Conservation (phyloP, 371 early-diverging fungal species). For the Lichtheimia ramosa region DNA sequence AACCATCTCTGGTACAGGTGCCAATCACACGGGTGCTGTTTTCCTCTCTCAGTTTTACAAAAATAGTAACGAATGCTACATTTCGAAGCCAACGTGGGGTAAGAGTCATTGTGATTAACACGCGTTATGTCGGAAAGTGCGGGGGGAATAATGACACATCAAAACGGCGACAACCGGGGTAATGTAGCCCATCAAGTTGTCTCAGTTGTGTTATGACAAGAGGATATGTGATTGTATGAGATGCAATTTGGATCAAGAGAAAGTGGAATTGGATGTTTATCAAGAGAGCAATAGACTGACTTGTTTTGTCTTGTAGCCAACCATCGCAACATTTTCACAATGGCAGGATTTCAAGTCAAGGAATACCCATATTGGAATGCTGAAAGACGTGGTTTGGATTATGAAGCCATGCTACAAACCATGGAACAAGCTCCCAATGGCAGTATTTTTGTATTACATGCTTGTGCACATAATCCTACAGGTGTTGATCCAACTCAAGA, state of each 20-base stretch:
- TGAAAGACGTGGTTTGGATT: conserved; percentile 71
- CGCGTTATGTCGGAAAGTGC: neutral
- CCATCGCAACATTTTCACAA: conserved; percentile 84
- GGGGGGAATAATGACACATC: too few relatives aligned
- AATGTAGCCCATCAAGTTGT: too few relatives aligned
- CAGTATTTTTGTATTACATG: conserved; percentile 61
- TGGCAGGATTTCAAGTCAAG: conserved; percentile 77
- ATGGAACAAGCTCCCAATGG: conserved; percentile 76
- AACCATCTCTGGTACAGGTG: conserved; percentile 95
- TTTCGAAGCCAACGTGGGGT: conserved; percentile 95
- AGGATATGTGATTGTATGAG: too few relatives aligned
- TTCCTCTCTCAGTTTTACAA: conserved; percentile 76
- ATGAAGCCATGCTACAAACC: conserved; percentile 70
- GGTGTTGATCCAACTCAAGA: conserved; percentile 92
- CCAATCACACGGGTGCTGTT: conserved; percentile 83
- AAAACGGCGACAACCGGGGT: too few relatives aligned
- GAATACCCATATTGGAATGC: conserved; percentile 91
- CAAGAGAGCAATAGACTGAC: neutral
- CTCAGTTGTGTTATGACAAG: too few relatives aligned
- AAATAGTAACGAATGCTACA: conserved; percentile 69
- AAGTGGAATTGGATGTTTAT: too few relatives aligned
- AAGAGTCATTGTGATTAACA: neutral
- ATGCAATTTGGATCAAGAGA: too few relatives aligned
- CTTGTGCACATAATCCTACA: conserved; percentile 76
- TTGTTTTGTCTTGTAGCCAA: conserved; percentile 46